Evolutionary conservation across 2,329 filamentous ascomycete species (phyloP).

Genomic region (Penicillium sclerotiorum): DNA sequence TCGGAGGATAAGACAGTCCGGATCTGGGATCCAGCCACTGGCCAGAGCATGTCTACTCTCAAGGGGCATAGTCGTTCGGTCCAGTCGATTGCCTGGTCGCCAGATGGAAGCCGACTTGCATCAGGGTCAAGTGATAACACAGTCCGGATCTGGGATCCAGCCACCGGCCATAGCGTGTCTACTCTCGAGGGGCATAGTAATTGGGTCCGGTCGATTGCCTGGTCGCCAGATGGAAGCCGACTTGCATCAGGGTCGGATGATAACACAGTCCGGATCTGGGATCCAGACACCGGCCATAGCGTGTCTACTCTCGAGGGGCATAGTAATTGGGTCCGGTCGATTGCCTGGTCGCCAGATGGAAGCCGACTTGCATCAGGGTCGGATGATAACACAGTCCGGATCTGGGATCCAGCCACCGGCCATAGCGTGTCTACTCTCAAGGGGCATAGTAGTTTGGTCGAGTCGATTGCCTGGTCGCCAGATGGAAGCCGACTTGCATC

Average conservation of each 20-base stretch:
- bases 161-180: too few relatives aligned
- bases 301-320: conserved; percentile 21
- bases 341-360: conserved; percentile 12
- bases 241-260: conserved; percentile 4
- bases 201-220: conserved; percentile 6
- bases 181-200: conserved; percentile 8
- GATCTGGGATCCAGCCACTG: too few relatives aligned
- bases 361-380: conserved; percentile 11
- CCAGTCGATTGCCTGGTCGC: conserved; percentile 26
- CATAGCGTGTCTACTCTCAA: conserved; percentile 2
- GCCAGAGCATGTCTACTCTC: conserved; percentile 2
- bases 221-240: conserved; percentile 10
- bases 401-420: background rate
- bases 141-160: too few relatives aligned
- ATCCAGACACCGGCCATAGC: conserved; percentile 1
- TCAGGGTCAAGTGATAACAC: conserved; percentile 27
- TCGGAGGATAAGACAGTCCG: background rate
- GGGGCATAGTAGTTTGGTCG: conserved; percentile 15
- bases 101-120: conserved; percentile 24
- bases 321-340: conserved; percentile 1
- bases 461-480: conserved; percentile 27
- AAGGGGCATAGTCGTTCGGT: conserved; percentile 16
- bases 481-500: conserved; percentile 28
- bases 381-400: background rate
- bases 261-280: background rate